These are phyloP conservation scores for Aschersonia sp. DNA, from an alignment of 2,329 filamentous ascomycete genomes.

Conservation along the genomic window DNA sequence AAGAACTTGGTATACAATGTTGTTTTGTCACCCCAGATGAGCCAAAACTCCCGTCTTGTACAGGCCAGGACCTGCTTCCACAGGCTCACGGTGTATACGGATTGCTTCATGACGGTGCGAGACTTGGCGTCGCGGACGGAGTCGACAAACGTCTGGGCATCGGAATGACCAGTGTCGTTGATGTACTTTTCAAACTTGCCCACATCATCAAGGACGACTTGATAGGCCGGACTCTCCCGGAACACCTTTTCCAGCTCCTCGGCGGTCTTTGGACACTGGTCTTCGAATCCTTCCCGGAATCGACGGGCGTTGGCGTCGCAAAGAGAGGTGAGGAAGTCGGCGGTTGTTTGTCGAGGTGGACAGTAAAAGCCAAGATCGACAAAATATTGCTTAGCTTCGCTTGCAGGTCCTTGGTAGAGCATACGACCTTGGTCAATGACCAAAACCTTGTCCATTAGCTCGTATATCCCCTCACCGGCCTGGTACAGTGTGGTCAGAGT, in stretches of 20 bases:
- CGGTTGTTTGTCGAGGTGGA: constrained; percentile 41
- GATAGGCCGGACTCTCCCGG: constrained; percentile 27
- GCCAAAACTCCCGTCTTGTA: constrained; percentile 63
- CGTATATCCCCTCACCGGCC: constrained; percentile 12
- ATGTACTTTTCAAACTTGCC: constrained; percentile 62
- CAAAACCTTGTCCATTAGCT: constrained; percentile 45
- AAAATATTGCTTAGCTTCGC: constrained; percentile 46
- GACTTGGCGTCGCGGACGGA: constrained; percentile 45
- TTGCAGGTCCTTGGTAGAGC: constrained; percentile 47
- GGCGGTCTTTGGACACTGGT: constrained; percentile 35
- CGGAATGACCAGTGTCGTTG: constrained; percentile 48
- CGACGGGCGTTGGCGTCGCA: constrained; percentile 2
- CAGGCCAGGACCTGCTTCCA: constrained; percentile 52
- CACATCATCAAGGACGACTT: constrained; percentile 28
- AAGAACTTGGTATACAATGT: constrained; percentile 67
- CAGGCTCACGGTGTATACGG: constrained; percentile 59
- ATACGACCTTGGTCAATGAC: constrained; percentile 53
- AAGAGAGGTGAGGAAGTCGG: constrained; percentile 45
- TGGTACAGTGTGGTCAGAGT: constrained; percentile 12
- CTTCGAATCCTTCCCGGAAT: constrained; percentile 1
- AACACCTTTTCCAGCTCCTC: constrained; percentile 19
- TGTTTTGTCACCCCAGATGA: constrained; percentile 59
- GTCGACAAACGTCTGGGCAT: constrained; percentile 53
- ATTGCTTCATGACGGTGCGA: constrained; percentile 12
- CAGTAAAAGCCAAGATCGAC: constrained; percentile 38